Evolutionary conservation across 2,329 filamentous ascomycete genomes (phyloP), one percentile per base, ranked within the genome.

Genomic region (Colletotrichum lupini): DNA sequence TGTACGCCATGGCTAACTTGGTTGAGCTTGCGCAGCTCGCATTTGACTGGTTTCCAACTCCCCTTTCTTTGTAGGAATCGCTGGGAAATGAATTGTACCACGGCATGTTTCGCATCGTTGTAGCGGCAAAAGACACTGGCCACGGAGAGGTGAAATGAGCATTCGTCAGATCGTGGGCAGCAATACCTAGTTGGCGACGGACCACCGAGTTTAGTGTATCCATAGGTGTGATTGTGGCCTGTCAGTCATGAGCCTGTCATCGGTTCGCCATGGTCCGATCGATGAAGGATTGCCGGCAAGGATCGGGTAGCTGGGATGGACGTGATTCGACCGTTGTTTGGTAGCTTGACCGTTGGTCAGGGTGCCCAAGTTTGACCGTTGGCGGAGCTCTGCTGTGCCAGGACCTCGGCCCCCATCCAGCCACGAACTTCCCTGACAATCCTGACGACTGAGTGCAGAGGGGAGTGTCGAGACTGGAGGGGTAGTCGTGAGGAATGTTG

Each of bases 201-300:
- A 56, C 32, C 32, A 67, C 52, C 19, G 28, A 2, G 49, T 11
- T 68, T 42, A 42, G 37, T 42, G 37, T 24, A 35, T 35, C 32
- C 32, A 35, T 35, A 58, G 59, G 24, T 49, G 58, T 28, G 46
- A 56, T 24, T 46, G 30, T 37, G 58, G 53, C 24, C 49, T 37
- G 56, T 58, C 53, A 69, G 58, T 32, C 66, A 42, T 46, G 46
- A 46, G 46, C 53, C 59, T 24, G 59, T 37, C 12, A 61, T 72
- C 42, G 58, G 42, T 55, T 68, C 61, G 60, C 66, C n/a, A 46
- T 69, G 66, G 66, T 53, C 66, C 65, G 66, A 69, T 69, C 66
- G 69, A 53, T 59, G 59, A 68, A 64, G 42, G 66, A 70, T 73
- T 61, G 24, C 55, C 70, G 56, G 67, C 70, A 73, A 70, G 70